Base-by-base conservation (phyloP, 2,329 filamentous ascomycete species). In the Nothopassalora personata region DNA sequence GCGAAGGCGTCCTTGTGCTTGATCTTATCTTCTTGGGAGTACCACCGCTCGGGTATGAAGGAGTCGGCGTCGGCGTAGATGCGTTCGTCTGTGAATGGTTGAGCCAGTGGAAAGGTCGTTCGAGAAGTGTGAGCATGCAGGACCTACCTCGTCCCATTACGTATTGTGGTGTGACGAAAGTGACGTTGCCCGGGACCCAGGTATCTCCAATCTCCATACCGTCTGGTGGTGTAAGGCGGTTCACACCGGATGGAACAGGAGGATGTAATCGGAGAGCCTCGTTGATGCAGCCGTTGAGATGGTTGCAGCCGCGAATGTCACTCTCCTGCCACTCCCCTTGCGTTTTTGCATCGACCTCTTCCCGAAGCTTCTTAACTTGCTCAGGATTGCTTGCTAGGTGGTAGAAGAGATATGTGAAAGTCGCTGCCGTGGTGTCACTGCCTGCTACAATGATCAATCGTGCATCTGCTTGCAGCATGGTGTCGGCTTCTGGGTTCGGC, bases 211-310 rank as follows among this genome's bases (percentile, higher is more conserved):
- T 67, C 15, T 64, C 62, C 27, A 77, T 64, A 19, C 76, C 76
- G 54, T 74, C 67, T 18, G 72, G 53, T 7, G 76, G 76, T 1
- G 76, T 77, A 11, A 71, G 51, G 3, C 77, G 68, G 31, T 68
- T 66, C 27, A 76, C 53, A 1, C 71, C 74, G 7, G 69, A 70
- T 1, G 74, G 73, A 1, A 77, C 72, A 0, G 75, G 69, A 5
- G 77, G 75, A 54, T 77, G 69, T 4, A 79, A 66, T n/a, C 77
- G 72, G 4, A 79, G 65, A 1, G 75, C 68, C 60, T 80, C 77
- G 56, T 78, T 73, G 67, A 78, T 66, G 56, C 64, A 66, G 11
- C 62, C 64, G 58, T 77, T 74, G 23, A 78, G 68, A 23, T 71
- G 66, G 8, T 66, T 60, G 55, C 58, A 66, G 46, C 57, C 60